Base-by-base conservation (phyloP, 202 grass and related monocot genomes). In the Musa balbisiana region DNA sequence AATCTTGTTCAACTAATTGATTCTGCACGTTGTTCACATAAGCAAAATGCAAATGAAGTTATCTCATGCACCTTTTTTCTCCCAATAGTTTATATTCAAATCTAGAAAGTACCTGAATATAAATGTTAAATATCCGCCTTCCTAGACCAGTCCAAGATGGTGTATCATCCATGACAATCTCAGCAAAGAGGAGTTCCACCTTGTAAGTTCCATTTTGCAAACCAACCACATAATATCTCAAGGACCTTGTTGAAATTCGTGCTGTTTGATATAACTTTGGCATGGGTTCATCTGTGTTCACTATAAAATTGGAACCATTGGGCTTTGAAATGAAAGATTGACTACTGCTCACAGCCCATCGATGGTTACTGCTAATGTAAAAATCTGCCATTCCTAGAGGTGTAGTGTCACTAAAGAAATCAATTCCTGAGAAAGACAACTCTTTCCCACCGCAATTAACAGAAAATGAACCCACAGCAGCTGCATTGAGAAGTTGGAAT, bases 381-480 rank as follows among this genome's bases (percentile, higher is more conserved):
- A 91, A 84, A 1, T 75, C 78, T 82, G 78, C 72, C 71, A 74
- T 62, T 67, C 85, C 67, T 78, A 91, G 83, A 69, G 70, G 26
- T 76, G 8, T 13, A 11, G 67, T 70, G 53, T 91, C 89, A 19
- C 60, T 67, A n/a, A 51, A 20, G 23, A 87, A 91, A 1, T 6
- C 59, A 79, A 21, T 77, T 54, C 85, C 79, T 54, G 29, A 50
- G 51, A 2, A 68, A 75, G 17, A 9, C 0, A 15, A 21, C 79
- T 88, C 14, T 24, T 79, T 69, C 64, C 81, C 85, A 59, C 89
- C 89, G 79, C 85, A 91, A 66, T 88, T 91, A 49, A 88, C 64
- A 73, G 89, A 50, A 0, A 83, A 75, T 14, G 72, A 81, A 77
- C 62, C 24, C 33, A 10, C 0, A 55, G 56, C 83, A 84, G 80